Conservation (phyloP, 1,139 yeast species). For the Hanseniaspora uvarum region DNA sequence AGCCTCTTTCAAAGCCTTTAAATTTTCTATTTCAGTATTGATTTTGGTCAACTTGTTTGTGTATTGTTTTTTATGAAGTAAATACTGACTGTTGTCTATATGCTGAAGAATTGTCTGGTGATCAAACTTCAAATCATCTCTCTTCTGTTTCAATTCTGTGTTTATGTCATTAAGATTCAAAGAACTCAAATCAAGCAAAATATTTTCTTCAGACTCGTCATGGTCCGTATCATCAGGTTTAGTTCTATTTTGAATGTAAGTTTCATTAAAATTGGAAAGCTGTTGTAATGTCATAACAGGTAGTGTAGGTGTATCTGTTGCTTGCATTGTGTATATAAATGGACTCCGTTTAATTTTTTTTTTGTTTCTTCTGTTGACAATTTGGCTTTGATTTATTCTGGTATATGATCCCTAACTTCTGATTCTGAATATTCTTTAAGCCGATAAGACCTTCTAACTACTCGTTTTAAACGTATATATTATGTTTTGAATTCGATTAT, state of each 20-base stretch:
- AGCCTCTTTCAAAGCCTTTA: not conserved
- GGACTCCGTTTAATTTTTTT: not conserved
- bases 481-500: no score
- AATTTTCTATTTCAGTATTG: not conserved
- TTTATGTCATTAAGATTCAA: constrained; percentile 12
- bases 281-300: constrained; percentile 15
- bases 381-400: no score
- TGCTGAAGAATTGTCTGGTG: constrained; percentile 12
- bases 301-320: constrained; percentile 7
- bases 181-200: constrained; percentile 5
- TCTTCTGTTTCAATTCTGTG: constrained; percentile 6
- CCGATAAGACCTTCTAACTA: no score
- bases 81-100: constrained; percentile 6
- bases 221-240: not conserved
- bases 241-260: not conserved
- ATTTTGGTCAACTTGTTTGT: not conserved
- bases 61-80: constrained; percentile 4
- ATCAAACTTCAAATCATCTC: constrained; percentile 12
- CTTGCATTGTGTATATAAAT: not conserved
- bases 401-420: no score
- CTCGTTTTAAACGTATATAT: no score
- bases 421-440: no score
- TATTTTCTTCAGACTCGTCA: constrained; percentile 2
- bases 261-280: not conserved
- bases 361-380: no score